Base-by-base conservation (phyloP, 2,329 filamentous ascomycete species). In the Hypomyces rosellus region DNA sequence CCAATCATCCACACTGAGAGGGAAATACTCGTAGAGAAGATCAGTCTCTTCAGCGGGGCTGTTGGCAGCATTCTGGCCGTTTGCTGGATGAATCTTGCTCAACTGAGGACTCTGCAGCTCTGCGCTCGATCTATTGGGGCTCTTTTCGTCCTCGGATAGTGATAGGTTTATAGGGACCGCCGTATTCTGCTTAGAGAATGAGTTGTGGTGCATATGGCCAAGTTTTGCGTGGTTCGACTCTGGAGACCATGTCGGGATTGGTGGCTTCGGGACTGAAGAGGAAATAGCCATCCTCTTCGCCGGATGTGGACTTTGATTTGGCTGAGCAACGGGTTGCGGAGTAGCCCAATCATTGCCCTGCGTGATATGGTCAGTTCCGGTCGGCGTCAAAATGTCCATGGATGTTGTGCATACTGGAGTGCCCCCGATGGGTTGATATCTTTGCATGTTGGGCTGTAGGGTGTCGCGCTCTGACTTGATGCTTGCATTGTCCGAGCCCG, bases 1-100 rank as follows among this genome's bases (percentile, higher is more conserved):
- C 87, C 87, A 96, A 63, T 96, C 91, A 65, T 96, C 90, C 52
- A 96, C 72, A 45, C 86, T 90, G 14, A 97, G 75, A 0, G 91
- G 91, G 57, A 97, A 96, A 64, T 97, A 96, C 69, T 97, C 91
- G 64, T 96, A 96, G 15, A 96, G 73, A 57, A 91, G 73, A 67
- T 96, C 91, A 1, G 85, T 85, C 59, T 85, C 86, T 59, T 95
- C 89, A 56, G 84, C 70, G 34, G 87, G 77, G 63, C 85, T 84
- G 63, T 80, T 77, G 57, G 75, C 76, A 42, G 62, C 58, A 47
- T 68, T 67, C 18, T 69, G 67, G 4, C 63, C 68, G 2, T 63
- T 61, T 9, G 61, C 59, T 5, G 64, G 56, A 52, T 65, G 55
- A 51, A 66, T 57, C 56, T 74, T 76, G n/a, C 65, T 56, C n/a